Evolutionary conservation across 192 early-diverging fungal species (phyloP).

Genomic region (Backusella australiensis): DNA sequence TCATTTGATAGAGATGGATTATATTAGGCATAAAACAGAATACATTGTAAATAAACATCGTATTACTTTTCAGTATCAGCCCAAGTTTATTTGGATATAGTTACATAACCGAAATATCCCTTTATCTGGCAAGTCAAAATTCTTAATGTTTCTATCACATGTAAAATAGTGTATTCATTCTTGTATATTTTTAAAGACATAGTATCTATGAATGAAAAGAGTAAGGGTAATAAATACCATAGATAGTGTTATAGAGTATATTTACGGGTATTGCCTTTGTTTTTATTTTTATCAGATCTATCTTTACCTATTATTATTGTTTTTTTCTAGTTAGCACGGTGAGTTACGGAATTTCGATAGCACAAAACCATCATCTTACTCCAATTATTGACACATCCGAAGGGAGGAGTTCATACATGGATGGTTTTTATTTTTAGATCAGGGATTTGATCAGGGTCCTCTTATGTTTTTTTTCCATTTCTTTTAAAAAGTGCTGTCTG

Average conservation of each 20-base stretch:
- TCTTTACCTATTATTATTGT: background rate
- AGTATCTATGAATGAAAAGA: no score
- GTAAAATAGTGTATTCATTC: background rate
- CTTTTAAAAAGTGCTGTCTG: background rate
- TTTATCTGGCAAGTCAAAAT: background rate
- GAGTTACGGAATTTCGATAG: background rate
- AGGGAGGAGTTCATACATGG: background rate
- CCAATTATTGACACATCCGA: conserved; percentile 3
- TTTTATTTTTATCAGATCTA: background rate
- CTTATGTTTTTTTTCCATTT: background rate
- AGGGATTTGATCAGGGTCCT: conserved; percentile 7
- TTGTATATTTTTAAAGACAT: background rate
- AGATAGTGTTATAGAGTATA: no score
- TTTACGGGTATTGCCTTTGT: background rate
- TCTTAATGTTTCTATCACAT: background rate
- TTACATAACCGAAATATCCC: background rate
- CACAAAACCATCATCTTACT: background rate
- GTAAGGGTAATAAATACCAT: no score
- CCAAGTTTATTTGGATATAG: background rate
- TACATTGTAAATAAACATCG: no score
- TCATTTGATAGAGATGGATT: background rate
- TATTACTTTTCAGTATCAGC: background rate
- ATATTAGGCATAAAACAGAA: background rate
- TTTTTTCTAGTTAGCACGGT: background rate
- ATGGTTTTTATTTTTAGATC: background rate